Percentiles rank a stretch among this genome's conserved stretches.
phyloP scores from a whole-genome alignment of 495 filamentous ascomycete genomes.

The Podospora anserina region DNA sequence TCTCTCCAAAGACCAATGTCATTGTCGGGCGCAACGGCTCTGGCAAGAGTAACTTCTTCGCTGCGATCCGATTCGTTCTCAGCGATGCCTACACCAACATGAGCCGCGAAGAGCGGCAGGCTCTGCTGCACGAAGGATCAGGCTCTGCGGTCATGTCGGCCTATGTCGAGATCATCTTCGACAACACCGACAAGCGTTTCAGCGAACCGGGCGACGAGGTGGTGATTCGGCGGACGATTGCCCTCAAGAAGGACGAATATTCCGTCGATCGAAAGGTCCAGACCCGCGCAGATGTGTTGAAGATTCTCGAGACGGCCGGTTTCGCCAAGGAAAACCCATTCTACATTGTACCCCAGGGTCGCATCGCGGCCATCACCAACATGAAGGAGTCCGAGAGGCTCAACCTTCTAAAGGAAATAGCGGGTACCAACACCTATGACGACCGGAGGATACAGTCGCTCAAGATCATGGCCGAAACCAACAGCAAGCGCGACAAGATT shows the following conservation, averaged over 20 bases:
- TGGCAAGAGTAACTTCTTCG: constrained; percentile 99
- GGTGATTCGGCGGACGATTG: constrained; percentile 87
- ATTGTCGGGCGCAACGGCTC: constrained; percentile 99
- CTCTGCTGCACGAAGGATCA: constrained; percentile 92
- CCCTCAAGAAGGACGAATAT: constrained; percentile 97
- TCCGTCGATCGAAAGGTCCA: constrained; percentile 94
- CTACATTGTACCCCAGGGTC: constrained; percentile 97
- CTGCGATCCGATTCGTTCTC: constrained; percentile 96
- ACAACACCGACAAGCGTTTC: constrained; percentile 95
- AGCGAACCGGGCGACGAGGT: constrained; percentile 90
- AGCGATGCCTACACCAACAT: constrained; percentile 97
- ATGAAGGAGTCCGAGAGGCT: constrained; percentile 94
- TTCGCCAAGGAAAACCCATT: constrained; percentile 98
- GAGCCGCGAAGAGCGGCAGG: constrained; percentile 92
- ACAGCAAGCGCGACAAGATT: constrained; percentile 89
- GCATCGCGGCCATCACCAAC: constrained; percentile 93
- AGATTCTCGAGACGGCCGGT: constrained; percentile 90
- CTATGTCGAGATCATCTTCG: constrained; percentile 98
- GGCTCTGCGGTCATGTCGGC: constrained; percentile 98
- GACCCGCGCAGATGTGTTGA: constrained; percentile 91
- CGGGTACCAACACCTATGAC: constrained; percentile 95
- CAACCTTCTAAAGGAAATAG: constrained; percentile 91
- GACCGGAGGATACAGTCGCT: constrained; percentile 81
- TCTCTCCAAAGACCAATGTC: constrained; percentile 96
- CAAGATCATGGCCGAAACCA: constrained; percentile 96